Evolutionary conservation across 2,329 filamentous ascomycete genomes (phyloP).

Genomic region (Aspergillus oerlinghausenensis): DNA sequence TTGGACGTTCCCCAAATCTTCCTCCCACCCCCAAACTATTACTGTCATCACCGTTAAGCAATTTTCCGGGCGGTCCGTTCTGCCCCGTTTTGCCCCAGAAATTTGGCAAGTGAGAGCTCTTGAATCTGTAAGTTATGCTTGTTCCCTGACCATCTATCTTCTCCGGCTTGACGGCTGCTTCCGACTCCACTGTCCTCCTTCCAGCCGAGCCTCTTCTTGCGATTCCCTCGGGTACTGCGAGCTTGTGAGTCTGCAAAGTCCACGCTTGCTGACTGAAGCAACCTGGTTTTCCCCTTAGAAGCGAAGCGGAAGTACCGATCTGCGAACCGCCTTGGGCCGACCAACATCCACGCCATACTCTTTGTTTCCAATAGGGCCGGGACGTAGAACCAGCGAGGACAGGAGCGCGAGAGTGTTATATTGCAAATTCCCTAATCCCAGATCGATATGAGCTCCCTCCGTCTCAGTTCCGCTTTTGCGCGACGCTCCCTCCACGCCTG

Average conservation of each 20-base stretch:
- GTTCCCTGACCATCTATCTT: slow-evolving; percentile 1
- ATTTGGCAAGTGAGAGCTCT: not conserved
- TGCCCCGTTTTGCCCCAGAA: slow-evolving; percentile 12
- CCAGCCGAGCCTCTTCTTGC: slow-evolving; percentile 26
- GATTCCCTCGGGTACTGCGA: slow-evolving; percentile 29
- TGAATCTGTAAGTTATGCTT: not conserved
- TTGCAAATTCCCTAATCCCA: slow-evolving; percentile 9
- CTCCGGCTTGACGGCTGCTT: slow-evolving; percentile 10
- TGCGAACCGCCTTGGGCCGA: slow-evolving; percentile 6
- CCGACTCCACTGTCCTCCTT: slow-evolving; percentile 30
- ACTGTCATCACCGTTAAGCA: slow-evolving; percentile 2
- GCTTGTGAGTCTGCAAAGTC: slow-evolving; percentile 3
- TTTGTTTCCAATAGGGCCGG: not conserved
- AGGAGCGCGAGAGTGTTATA: slow-evolving; percentile 2
- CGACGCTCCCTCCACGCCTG: slow-evolving; percentile 24
- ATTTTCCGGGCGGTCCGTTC: slow-evolving; percentile 22
- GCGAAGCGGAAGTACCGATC: slow-evolving; percentile 5
- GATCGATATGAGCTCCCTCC: slow-evolving; percentile 32
- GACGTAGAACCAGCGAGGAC: not conserved
- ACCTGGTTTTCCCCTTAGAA: slow-evolving; percentile 2
- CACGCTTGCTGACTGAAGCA: not conserved
- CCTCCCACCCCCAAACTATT: slow-evolving; percentile 3
- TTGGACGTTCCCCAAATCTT: slow-evolving; percentile 5
- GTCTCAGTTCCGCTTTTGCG: slow-evolving; percentile 38
- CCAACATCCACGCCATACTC: not conserved